Evolutionary conservation across 169 alveolate species (phyloP).

Genomic region (Prorocentrum cordatum): DNA sequence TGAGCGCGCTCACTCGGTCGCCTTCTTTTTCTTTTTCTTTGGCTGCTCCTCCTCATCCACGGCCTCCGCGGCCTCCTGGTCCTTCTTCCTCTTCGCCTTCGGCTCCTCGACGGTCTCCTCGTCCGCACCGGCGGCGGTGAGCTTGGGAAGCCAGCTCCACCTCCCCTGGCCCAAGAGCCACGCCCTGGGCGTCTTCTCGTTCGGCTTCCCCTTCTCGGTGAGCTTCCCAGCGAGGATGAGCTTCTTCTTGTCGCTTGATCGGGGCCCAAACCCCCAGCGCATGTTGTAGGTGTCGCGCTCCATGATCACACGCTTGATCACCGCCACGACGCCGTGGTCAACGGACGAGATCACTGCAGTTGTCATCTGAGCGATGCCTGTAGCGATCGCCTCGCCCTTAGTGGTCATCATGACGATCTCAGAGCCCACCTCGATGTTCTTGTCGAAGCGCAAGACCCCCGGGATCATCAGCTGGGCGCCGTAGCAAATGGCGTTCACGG

Average conservation of each 20-base stretch:
- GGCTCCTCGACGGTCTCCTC: constrained; percentile 45
- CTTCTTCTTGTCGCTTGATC: constrained; percentile 95
- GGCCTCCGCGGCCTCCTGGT: no score
- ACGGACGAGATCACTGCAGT: constrained; percentile 97
- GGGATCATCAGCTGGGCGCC: constrained; percentile 99
- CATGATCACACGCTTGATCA: constrained; percentile 98
- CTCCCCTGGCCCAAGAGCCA: constrained; percentile 71
- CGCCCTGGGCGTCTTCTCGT: constrained; percentile 75
- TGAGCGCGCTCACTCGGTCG: no score
- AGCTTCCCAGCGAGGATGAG: constrained; percentile 90
- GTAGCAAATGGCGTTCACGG: constrained; percentile 98
- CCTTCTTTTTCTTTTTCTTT: no score
- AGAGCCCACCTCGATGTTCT: constrained; percentile 90
- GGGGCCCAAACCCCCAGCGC: constrained; percentile 99
- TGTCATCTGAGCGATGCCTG: constrained; percentile 99
- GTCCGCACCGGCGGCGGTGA: constrained; percentile 35
- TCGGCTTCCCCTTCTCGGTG: constrained; percentile 74
- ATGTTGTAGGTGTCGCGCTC: constrained; percentile 99
- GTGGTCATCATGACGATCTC: constrained; percentile 98
- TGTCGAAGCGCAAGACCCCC: constrained; percentile 94
- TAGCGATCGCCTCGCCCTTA: constrained; percentile 99
- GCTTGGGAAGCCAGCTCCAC: constrained; percentile 56
- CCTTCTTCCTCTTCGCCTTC: neutral
- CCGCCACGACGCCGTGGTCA: constrained; percentile 99
- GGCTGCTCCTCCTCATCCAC: no score